phyloP scores from a whole-genome alignment of 768 basidiomycete genomes.

The Lactifluus volemus region DNA sequence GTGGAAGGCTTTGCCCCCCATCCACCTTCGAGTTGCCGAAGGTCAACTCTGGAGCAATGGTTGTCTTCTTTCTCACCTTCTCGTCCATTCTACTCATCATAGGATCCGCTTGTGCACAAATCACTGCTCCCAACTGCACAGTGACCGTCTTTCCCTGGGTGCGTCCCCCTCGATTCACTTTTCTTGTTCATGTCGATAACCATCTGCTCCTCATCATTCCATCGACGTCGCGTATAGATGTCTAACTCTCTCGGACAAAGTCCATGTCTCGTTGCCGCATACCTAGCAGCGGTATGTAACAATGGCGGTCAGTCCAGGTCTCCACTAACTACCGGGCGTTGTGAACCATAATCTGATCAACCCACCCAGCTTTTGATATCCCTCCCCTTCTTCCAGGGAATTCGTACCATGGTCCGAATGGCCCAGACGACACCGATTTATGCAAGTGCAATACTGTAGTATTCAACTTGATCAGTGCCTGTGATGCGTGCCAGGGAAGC shows the following conservation, averaged over 20 bases:
- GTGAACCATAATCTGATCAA: background rate
- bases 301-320: slow-evolving; percentile 2
- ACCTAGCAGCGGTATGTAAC: background rate
- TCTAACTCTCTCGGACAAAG: slow-evolving; percentile 8
- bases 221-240: background rate
- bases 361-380: background rate
- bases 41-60: background rate
- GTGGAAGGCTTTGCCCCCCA: no score
- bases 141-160: slow-evolving; percentile 4
- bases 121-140: slow-evolving; percentile 2
- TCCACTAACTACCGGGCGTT: background rate
- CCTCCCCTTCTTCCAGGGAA: background rate
- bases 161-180: background rate
- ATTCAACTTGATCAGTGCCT: slow-evolving; percentile 24
- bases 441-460: slow-evolving; percentile 24
- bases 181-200: background rate
- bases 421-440: background rate
- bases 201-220: background rate
- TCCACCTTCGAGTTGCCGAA: background rate
- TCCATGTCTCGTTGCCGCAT: slow-evolving; percentile 7
- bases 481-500: slow-evolving; percentile 22
- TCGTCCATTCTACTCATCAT: background rate
- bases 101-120: background rate
- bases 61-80: background rate
- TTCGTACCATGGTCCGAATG: slow-evolving; percentile 9